A percentile compares a stretch with the other conserved stretches of the same genome.
Evolutionary conservation across 2,329 filamentous ascomycete species (phyloP).

Genomic region (Zasmidium angulare): DNA sequence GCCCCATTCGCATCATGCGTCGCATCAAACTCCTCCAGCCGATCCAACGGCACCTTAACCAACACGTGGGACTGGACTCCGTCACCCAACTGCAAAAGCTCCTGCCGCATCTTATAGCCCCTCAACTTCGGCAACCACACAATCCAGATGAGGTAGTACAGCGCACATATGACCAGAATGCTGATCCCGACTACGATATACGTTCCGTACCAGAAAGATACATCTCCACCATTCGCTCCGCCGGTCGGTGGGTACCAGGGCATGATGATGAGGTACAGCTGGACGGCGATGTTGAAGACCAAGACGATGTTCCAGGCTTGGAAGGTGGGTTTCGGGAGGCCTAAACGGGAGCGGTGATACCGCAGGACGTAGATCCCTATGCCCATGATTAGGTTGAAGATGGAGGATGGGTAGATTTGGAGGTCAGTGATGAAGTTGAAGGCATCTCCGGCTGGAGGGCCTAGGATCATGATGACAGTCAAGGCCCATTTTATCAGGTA

Average conservation of each 20-base stretch:
- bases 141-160: constrained; percentile 63
- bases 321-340: constrained; percentile 54
- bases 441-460: constrained; percentile 61
- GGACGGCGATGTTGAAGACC: constrained; percentile 59
- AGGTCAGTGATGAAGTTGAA: constrained; percentile 59
- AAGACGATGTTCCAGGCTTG: constrained; percentile 59
- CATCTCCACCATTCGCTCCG: constrained; percentile 61
- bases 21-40: constrained; percentile 59
- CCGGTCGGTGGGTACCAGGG: constrained; percentile 69
- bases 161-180: constrained; percentile 59
- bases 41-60: constrained; percentile 53
- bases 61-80: constrained; percentile 52
- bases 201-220: constrained; percentile 73
- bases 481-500: constrained; percentile 55
- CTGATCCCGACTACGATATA: constrained; percentile 65
- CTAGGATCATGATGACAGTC: constrained; percentile 61
- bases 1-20: constrained; percentile 52
- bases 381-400: constrained; percentile 59
- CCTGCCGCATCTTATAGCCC: constrained; percentile 58
- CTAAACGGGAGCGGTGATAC: constrained; percentile 47
- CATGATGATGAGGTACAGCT: constrained; percentile 65
- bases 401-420: constrained; percentile 56
- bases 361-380: constrained; percentile 61
- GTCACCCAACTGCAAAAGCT: constrained; percentile 53
- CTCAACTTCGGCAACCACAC: constrained; percentile 53